phyloP scores from a whole-genome alignment of 257 asterid species.

The Solanum ossicruentum region DNA sequence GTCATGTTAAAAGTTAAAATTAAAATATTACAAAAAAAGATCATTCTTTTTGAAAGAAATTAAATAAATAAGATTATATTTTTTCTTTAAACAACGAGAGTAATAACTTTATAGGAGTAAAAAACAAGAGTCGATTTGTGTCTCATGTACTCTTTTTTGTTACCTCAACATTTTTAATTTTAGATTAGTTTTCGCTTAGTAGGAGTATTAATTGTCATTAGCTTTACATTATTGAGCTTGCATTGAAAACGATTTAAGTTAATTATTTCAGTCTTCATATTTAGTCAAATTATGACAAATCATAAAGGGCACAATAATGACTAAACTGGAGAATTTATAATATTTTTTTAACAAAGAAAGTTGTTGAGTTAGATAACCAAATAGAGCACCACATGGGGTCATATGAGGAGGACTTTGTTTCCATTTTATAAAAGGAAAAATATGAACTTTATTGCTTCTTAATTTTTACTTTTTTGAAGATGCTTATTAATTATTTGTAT shows the following conservation, averaged over 20 bases:
- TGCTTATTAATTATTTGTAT: not conserved
- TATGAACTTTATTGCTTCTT: not conserved
- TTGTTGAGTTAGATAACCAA: not conserved
- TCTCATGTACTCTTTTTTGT: not conserved
- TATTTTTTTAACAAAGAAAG: not conserved
- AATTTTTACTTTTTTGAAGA: not conserved
- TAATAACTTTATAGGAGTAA: too few relatives aligned
- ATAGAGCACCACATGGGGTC: not conserved
- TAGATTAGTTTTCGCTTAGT: too few relatives aligned
- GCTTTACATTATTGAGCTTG: not conserved
- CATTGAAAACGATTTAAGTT: not conserved
- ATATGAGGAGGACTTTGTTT: not conserved
- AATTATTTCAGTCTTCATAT: not conserved
- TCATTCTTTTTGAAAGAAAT: rapidly evolving
- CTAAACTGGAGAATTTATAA: not conserved
- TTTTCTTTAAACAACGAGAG: too few relatives aligned
- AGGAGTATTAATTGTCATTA: too few relatives aligned
- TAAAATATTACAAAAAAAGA: too few relatives aligned
- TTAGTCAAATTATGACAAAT: not conserved
- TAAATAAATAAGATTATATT: too few relatives aligned
- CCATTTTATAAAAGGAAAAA: not conserved
- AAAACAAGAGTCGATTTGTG: too few relatives aligned
- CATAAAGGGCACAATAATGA: not conserved
- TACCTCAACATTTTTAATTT: too few relatives aligned
- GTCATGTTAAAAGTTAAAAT: too few relatives aligned